These are phyloP conservation scores for Vicia faba DNA, from an alignment of 306 rosid genomes.

Conservation along the genomic window DNA sequence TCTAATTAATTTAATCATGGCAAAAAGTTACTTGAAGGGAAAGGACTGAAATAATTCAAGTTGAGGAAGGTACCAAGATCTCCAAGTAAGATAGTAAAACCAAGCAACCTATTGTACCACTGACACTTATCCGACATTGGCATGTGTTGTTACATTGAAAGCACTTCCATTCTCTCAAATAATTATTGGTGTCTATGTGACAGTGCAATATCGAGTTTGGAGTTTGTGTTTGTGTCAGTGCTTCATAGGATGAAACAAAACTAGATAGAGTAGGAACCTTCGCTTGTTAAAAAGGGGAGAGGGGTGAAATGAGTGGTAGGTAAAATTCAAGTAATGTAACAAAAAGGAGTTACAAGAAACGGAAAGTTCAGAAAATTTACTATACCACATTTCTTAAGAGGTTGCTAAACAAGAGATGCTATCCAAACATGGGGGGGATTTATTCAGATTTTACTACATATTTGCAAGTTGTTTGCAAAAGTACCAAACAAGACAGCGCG, in stretches of 20 bases:
- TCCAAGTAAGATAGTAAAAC: neutral
- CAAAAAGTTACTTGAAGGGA: neutral
- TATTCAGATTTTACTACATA: neutral
- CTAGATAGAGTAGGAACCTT: neutral
- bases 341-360: neutral
- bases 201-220: neutral
- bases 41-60: neutral
- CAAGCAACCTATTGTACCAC: neutral
- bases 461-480: conserved; percentile 1
- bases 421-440: neutral
- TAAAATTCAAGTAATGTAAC: neutral
- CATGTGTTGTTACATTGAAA: neutral
- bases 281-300: neutral
- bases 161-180: neutral
- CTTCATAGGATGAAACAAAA: conserved; percentile 12
- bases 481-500: neutral
- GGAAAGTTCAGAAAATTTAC: neutral
- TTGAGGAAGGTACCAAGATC: neutral
- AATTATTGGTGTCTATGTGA: neutral
- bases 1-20: too few relatives aligned
- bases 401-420: neutral
- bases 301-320: neutral
- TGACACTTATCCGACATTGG: neutral
- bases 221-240: neutral
- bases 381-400: neutral